Evolutionary conservation across 2,329 filamentous ascomycete species (phyloP).

Genomic region (Aspergillus fumigatus): DNA sequence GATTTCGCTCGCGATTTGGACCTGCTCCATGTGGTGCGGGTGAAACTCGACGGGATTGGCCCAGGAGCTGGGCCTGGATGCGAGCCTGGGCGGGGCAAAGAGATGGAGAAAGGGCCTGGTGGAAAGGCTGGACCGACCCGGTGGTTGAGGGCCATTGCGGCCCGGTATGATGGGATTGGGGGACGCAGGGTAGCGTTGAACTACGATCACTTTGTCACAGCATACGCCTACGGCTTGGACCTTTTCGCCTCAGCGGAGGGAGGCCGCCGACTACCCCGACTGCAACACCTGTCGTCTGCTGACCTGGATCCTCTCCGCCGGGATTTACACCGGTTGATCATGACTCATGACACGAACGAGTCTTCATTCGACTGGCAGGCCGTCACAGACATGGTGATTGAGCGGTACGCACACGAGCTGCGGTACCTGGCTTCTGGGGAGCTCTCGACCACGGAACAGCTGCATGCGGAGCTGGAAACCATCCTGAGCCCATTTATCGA

Average conservation of each 20-base stretch:
- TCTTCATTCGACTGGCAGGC: constrained; percentile 59
- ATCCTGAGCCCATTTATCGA: constrained; percentile 35
- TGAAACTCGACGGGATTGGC: constrained; percentile 1
- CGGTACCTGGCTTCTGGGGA: constrained; percentile 29
- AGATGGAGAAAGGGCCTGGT: neutral
- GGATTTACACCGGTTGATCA: constrained; percentile 45
- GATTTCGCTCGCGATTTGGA: constrained; percentile 50
- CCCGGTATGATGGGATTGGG: constrained; percentile 30
- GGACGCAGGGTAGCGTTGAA: constrained; percentile 42
- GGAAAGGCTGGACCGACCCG: neutral
- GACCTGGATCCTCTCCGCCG: constrained; percentile 36
- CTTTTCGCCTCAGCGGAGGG: constrained; percentile 33
- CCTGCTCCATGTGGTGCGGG: constrained; percentile 30
- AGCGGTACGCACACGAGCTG: constrained; percentile 57
- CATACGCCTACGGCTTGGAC: constrained; percentile 42
- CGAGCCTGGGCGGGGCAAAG: neutral
- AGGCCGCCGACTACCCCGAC: constrained; percentile 34
- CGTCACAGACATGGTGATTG: constrained; percentile 61
- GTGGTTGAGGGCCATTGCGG: constrained; percentile 23
- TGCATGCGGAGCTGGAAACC: constrained; percentile 26
- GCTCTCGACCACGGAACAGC: constrained; percentile 14
- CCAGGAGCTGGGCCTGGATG: neutral
- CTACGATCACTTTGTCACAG: constrained; percentile 48
- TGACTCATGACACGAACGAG: constrained; percentile 24
- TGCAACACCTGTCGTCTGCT: constrained; percentile 24